Evolutionary conservation across 2,329 filamentous ascomycete genomes (phyloP), one percentile per base, ranked within the genome.

Genomic region (Hypoxylon sp.): DNA sequence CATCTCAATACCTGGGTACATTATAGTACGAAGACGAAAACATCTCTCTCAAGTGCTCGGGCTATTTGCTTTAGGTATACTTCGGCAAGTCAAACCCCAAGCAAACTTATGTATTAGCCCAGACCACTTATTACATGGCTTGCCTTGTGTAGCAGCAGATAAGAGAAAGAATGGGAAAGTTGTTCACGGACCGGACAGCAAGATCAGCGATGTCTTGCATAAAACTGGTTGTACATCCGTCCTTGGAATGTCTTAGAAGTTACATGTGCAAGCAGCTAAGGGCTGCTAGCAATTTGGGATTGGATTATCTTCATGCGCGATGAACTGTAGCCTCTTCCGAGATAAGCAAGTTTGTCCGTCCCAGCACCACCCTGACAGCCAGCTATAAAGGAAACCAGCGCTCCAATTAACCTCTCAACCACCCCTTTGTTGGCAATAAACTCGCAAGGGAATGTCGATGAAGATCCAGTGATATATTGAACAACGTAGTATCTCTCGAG

Each of bases 291-390:
- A 71, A 69, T 73, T 63, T 71, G 58, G 58, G 53, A 61, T 59
- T 61, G 63, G 63, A 49, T 50, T 38, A 65, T 68, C 63, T 74
- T 76, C 70, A 80, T 80, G 79, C 79, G 79, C 70, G 77, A 77
- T 78, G 76, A 78, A 74, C 67, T 78, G 75, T 75, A 68, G 54
- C 58, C 61, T 70, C 54, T 66, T 44, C 52, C 9, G 40, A 63
- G 54, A 40, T 45, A 55, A 63, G 38, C 54, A 55, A 18, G 33
- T 51, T 55, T 49, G 45, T 49, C 30, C 30, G 24, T 54, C n/a
- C n/a, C n/a, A n/a, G 42, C 33, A 44, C 56, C 63, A 57, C 32
- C 32, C 56, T 14, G 32, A 36, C n/a, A n/a, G n/a, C n/a, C n/a
- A n/a, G n/a, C n/a, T 44, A 59, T 44, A 51, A 28, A 33, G 49